These are phyloP conservation scores for Ciborinia camelliae DNA, from an alignment of 2,329 filamentous ascomycete genomes.

Conservation along the genomic window DNA sequence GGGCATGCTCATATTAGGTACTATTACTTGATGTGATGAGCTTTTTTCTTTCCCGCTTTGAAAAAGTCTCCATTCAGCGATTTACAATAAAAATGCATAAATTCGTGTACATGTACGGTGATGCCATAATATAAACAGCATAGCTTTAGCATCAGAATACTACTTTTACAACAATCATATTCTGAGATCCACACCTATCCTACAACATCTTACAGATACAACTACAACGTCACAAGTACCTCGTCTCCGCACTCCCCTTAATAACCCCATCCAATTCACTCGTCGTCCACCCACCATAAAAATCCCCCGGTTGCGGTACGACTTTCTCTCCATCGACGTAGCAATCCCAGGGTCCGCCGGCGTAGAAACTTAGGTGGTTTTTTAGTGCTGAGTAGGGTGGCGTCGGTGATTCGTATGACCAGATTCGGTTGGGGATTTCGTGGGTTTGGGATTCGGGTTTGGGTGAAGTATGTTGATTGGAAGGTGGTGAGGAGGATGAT, in stretches of 20 bases:
- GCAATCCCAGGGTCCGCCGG: slow-evolving; percentile 58
- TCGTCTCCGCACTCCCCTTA: slow-evolving; percentile 41
- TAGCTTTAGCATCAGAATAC: no score
- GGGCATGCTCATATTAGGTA: no score
- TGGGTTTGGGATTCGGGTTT: slow-evolving; percentile 28
- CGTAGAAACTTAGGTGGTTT: slow-evolving; percentile 57
- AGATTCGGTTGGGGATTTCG: slow-evolving; percentile 50
- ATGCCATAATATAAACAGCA: no score
- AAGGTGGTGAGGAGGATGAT: slow-evolving; percentile 3
- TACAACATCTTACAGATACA: neutral
- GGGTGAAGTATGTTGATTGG: neutral
- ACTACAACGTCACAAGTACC: slow-evolving; percentile 25
- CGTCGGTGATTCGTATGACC: slow-evolving; percentile 57
- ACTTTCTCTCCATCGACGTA: slow-evolving; percentile 60
- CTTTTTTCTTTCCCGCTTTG: no score
- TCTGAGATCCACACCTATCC: neutral
- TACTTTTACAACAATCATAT: no score
- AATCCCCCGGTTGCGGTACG: slow-evolving; percentile 57
- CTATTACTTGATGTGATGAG: no score
- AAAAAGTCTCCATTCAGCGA: no score
- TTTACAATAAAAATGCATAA: no score
- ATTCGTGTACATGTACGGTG: no score
- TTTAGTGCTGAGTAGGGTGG: slow-evolving; percentile 50
- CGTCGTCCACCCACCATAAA: slow-evolving; percentile 63
- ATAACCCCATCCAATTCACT: slow-evolving; percentile 54